Evolutionary conservation across 2,329 filamentous ascomycete species (phyloP), one percentile per base, ranked within the genome.

Genomic region (Huntiella savannae): DNA sequence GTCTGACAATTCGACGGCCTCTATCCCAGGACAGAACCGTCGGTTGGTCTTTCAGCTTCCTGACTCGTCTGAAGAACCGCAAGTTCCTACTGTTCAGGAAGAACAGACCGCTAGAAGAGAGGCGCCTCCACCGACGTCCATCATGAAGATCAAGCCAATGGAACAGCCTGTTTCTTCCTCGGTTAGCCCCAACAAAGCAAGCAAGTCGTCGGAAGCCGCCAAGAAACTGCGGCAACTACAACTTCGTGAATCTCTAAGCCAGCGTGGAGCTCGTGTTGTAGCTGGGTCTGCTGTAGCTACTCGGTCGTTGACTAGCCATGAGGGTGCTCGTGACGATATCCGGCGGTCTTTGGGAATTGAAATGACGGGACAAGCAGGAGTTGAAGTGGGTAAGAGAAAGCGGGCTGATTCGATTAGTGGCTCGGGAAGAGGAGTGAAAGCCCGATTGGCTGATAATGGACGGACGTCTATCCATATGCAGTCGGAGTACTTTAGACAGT

Each of bases 101-200:
- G 62, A 65, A 49, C 59, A 63, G 49, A 51, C 53, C 10, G 56
- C 57, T 16, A 57, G 62, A 22, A 55, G 62, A 33, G 58, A 56
- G 42, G 53, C 53, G 3, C 49, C 37, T 4, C 50, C 52, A 11
- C 56, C 59, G 4, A 58, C 56, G 1, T 59, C 62, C 1, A 64
- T 64, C 19, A 43, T 65, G 28, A 63, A 61, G 38, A 50, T 12
- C 11, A n/a, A 36, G 5, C 11, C 8, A 3, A 12, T 33, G 13
- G 22, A 28, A 32, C 33, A 12, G n/a, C 10, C 17, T 12, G 17
- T 22, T 28, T n/a, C 13, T 6, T n/a, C 12, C 12, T 7, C 40
- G 12, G 51, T 47, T 22, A 46, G 48, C 4, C 53, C 52, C n/a
- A 55, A 59, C 36, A 52, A 19, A 19, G 15, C 13, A 28, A 42